phyloP scores from a whole-genome alignment of 805 yeast species.

The Metschnikowia lachancei region DNA sequence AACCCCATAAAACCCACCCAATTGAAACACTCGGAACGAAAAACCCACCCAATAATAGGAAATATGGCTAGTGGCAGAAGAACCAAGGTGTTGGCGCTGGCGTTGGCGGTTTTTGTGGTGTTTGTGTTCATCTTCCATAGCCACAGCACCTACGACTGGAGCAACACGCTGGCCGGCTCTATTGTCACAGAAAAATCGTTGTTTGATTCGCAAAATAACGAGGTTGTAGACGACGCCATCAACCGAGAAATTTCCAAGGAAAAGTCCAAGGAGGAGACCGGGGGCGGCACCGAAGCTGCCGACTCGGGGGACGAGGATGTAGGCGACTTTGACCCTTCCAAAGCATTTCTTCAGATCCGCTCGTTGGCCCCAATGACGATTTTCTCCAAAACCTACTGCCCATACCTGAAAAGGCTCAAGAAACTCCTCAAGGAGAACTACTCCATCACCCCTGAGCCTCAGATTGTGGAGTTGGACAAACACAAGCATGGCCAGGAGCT shows the following conservation, averaged over 20 bases:
- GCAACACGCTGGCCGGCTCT: slow-evolving; percentile 26
- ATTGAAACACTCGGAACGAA: too few relatives aligned
- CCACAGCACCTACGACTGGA: slow-evolving; percentile 31
- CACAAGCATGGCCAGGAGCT: slow-evolving; percentile 73
- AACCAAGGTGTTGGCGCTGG: slow-evolving; percentile 8
- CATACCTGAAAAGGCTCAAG: slow-evolving; percentile 72
- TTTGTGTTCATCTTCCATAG: slow-evolving; percentile 29
- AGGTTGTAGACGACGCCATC: slow-evolving; percentile 38
- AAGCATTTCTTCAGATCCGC: slow-evolving; percentile 53
- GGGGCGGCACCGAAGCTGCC: slow-evolving; percentile 9
- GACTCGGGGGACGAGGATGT: slow-evolving; percentile 6
- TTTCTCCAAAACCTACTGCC: slow-evolving; percentile 61
- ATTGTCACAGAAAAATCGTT: slow-evolving; percentile 22
- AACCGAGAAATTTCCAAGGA: slow-evolving; percentile 35
- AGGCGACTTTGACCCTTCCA: slow-evolving; percentile 33
- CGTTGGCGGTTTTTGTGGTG: slow-evolving; percentile 6
- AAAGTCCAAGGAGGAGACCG: slow-evolving; percentile 14
- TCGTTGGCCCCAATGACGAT: slow-evolving; percentile 62
- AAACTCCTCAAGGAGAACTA: slow-evolving; percentile 60
- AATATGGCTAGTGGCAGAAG: slow-evolving; percentile 5
- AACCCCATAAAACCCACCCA: too few relatives aligned
- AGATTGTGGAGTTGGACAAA: slow-evolving; percentile 76
- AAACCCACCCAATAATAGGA: background rate
- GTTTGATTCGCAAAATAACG: slow-evolving; percentile 37
- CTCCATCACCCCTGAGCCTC: slow-evolving; percentile 67